Conservation (phyloP, 352 stramenopile genomes). For the Globisporangium paddicum region DNA sequence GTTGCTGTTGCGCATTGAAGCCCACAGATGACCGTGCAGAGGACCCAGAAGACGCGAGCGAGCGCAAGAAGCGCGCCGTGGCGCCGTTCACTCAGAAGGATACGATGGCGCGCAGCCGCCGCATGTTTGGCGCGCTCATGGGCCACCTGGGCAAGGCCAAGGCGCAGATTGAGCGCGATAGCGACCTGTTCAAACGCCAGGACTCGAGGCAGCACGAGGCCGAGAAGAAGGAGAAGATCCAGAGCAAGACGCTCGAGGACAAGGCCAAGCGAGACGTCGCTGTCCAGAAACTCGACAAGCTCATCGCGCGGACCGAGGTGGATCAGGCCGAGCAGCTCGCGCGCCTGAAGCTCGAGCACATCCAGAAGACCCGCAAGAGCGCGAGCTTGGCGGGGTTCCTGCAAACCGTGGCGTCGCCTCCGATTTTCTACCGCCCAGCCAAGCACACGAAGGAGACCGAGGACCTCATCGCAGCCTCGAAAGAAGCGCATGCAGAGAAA, state of each 20-base stretch:
- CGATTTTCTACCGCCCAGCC: conserved; percentile 67
- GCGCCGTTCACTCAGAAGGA: conserved; percentile 60
- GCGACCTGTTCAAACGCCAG: conserved; percentile 63
- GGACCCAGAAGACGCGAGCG: conserved; percentile 3
- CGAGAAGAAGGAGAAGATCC: conserved; percentile 63
- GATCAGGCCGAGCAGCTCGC: conserved; percentile 50
- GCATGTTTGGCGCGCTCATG: conserved; percentile 83
- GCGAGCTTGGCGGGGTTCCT: conserved; percentile 53
- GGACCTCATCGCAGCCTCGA: conserved; percentile 59
- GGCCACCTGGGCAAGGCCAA: conserved; percentile 78
- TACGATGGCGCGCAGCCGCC: conserved; percentile 57
- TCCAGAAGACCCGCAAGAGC: conserved; percentile 42
- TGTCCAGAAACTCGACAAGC: conserved; percentile 33
- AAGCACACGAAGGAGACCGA: conserved; percentile 78
- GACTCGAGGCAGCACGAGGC: conserved; percentile 58
- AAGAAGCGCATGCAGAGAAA: conserved; percentile 72
- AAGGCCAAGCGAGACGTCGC: conserved; percentile 34
- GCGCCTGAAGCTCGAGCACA: conserved; percentile 52
- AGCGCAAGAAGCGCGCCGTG: conserved; percentile 44
- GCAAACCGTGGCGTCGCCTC: conserved; percentile 57
- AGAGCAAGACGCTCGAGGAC: conserved; percentile 44
- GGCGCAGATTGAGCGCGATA: conserved; percentile 75
- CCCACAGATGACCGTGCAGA: conserved; percentile 17
- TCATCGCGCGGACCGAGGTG: conserved; percentile 40
- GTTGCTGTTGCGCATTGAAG: too few species aligned